phyloP scores from a whole-genome alignment of 2,329 filamentous ascomycete species.

The Fusarium poae region DNA sequence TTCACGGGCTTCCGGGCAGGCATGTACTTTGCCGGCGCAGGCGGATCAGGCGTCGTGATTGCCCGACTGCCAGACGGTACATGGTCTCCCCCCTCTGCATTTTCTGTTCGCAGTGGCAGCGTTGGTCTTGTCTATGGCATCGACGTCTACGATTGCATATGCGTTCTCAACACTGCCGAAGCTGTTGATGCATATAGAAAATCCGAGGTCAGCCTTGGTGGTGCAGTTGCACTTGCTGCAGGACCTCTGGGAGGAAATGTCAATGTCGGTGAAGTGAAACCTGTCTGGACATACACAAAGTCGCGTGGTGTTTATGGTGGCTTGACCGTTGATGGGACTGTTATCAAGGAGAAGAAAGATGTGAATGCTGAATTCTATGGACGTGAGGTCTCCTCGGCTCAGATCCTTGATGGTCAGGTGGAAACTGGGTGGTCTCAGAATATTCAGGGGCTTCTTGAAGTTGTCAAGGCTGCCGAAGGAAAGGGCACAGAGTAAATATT shows the following conservation, averaged over 20 bases:
- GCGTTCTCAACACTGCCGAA: slow-evolving; percentile 13
- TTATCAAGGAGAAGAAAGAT: slow-evolving; percentile 12
- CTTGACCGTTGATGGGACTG: slow-evolving; percentile 15
- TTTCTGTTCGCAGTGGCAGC: slow-evolving; percentile 21
- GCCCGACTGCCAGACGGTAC: slow-evolving; percentile 1
- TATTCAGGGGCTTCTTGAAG: neutral
- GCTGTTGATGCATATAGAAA: slow-evolving; percentile 15
- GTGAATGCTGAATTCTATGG: slow-evolving; percentile 2
- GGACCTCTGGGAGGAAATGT: slow-evolving; percentile 7
- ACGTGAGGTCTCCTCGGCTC: neutral
- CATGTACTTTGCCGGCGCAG: slow-evolving; percentile 23
- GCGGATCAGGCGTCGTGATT: slow-evolving; percentile 10
- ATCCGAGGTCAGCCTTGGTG: slow-evolving; percentile 13
- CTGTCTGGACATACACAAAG: slow-evolving; percentile 21
- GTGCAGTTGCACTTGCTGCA: slow-evolving; percentile 13
- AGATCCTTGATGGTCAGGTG: neutral
- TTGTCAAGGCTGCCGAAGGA: slow-evolving; percentile 6
- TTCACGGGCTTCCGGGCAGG: slow-evolving; percentile 26
- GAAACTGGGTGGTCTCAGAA: neutral
- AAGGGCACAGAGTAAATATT: neutral
- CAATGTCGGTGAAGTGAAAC: slow-evolving; percentile 3
- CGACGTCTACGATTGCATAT: slow-evolving; percentile 18
- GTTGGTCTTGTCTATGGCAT: slow-evolving; percentile 22
- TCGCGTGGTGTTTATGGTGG: slow-evolving; percentile 16
- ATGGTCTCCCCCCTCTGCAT: slow-evolving; percentile 8